These are phyloP conservation scores for Magnusiomyces paraingens DNA, from an alignment of 1,139 yeast genomes.

Conservation along the genomic window DNA sequence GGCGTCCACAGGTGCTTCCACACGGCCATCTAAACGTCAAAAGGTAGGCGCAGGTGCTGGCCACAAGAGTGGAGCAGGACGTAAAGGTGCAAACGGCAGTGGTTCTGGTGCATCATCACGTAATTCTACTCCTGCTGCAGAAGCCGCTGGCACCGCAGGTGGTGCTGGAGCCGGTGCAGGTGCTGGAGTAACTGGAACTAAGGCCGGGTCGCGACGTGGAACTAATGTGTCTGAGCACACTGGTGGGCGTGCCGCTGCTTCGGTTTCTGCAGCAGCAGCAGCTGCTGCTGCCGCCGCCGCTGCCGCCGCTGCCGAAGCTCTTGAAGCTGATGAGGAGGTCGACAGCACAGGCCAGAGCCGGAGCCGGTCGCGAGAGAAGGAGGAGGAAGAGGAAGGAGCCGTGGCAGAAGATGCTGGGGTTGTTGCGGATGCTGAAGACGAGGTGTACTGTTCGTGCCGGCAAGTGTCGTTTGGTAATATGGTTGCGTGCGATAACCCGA, in stretches of 20 bases:
- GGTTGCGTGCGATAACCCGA: constrained; percentile 86
- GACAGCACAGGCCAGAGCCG: too few relatives aligned
- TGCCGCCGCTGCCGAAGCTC: too few relatives aligned
- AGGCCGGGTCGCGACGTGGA: background rate
- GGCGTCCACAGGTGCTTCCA: constrained; percentile 10
- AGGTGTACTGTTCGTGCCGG: constrained; percentile 74
- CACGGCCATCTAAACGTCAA: constrained; percentile 25
- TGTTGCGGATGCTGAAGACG: constrained; percentile 47
- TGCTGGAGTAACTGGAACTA: background rate
- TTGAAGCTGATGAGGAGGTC: too few relatives aligned
- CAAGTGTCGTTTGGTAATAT: constrained; percentile 83
- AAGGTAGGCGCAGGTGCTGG: constrained; percentile 15
- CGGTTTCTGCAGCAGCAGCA: constrained; percentile 5
- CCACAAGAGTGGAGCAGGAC: constrained; percentile 5
- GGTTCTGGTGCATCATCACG: constrained; percentile 1
- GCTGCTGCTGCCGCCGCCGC: background rate
- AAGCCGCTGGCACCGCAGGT: background rate
- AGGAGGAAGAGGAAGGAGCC: too few relatives aligned
- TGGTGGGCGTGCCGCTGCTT: constrained; percentile 4
- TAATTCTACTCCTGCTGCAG: constrained; percentile 6
- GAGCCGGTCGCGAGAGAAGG: too few relatives aligned
- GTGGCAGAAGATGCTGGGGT: background rate
- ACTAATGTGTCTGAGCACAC: background rate
- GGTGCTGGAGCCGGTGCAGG: background rate
- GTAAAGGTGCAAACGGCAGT: constrained; percentile 2